Conservation (phyloP, 768 basidiomycete species). For the Panellus pusillus region DNA sequence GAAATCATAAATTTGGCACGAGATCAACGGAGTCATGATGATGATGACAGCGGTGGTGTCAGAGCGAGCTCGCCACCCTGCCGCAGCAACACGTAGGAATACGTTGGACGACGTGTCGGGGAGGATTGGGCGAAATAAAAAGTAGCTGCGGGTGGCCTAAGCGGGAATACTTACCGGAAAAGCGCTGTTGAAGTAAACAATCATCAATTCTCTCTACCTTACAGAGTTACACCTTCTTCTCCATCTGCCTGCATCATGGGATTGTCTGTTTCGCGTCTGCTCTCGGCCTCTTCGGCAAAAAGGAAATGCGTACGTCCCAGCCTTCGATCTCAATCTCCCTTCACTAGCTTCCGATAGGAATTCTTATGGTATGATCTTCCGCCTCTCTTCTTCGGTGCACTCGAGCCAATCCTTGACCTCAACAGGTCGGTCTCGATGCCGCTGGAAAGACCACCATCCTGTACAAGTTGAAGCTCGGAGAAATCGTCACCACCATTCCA, state of each 20-base stretch:
- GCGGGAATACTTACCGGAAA: too few species aligned
- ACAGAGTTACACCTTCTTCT: conserved; percentile 10
- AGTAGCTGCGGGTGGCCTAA: too few species aligned
- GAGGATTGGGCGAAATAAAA: too few species aligned
- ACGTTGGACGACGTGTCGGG: too few species aligned
- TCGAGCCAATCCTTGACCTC: conserved; percentile 8
- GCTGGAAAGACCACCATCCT: conserved; percentile 98
- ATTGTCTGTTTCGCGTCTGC: conserved; percentile 71
- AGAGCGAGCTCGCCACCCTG: background rate
- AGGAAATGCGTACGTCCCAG: conserved; percentile 91
- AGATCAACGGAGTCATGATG: conserved; percentile 7
- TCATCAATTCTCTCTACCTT: conserved; percentile 1
- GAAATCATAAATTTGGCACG: background rate
- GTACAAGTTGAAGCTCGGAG: conserved; percentile 99
- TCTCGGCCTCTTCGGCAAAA: conserved; percentile 93
- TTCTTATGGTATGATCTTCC: conserved; percentile 77
- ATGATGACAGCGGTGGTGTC: background rate
- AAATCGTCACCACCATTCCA: conserved; percentile 99
- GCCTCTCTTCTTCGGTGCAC: conserved; percentile 17
- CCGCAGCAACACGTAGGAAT: background rate
- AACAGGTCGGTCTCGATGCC: conserved; percentile 96
- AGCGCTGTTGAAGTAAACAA: background rate
- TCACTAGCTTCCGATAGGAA: conserved; percentile 59
- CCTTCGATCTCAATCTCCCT: conserved; percentile 34
- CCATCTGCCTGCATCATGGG: conserved; percentile 54